phyloP scores from a whole-genome alignment of 2,329 filamentous ascomycete species.

The Penicillium sp. region DNA sequence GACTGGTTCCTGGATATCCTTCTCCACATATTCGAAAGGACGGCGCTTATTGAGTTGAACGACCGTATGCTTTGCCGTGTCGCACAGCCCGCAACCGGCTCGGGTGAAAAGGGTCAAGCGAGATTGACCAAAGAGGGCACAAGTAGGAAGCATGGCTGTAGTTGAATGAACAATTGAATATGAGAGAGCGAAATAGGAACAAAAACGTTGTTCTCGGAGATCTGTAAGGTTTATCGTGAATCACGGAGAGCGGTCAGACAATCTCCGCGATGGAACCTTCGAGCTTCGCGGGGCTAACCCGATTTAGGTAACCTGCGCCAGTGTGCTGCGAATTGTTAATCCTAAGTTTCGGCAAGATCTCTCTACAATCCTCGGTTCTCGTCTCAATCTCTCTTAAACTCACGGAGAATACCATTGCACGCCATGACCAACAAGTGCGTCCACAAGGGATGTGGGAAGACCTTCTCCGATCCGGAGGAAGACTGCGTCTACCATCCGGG shows the following conservation, averaged over 20 bases:
- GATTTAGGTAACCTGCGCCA: conserved; percentile 24
- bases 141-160: conserved; percentile 32
- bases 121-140: conserved; percentile 30
- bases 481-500: conserved; percentile 90
- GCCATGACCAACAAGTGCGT: conserved; percentile 70
- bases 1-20: conserved; percentile 58
- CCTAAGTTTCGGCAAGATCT: background rate
- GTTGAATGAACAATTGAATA: background rate
- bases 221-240: background rate
- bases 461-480: conserved; percentile 78
- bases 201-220: background rate
- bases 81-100: conserved; percentile 60
- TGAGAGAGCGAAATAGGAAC: background rate
- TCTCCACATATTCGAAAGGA: conserved; percentile 57
- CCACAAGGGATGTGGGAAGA: conserved; percentile 92
- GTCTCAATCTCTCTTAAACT: background rate
- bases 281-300: conserved; percentile 40
- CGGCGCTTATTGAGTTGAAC: conserved; percentile 54
- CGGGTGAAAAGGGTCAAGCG: conserved; percentile 63
- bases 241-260: conserved; percentile 9
- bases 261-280: conserved; percentile 39
- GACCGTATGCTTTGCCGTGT: conserved; percentile 60
- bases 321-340: conserved; percentile 1
- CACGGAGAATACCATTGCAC: conserved; percentile 4
- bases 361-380: background rate